Conservation (phyloP, 192 early-diverging fungal genomes). For the Diversispora epigaea region DNA sequence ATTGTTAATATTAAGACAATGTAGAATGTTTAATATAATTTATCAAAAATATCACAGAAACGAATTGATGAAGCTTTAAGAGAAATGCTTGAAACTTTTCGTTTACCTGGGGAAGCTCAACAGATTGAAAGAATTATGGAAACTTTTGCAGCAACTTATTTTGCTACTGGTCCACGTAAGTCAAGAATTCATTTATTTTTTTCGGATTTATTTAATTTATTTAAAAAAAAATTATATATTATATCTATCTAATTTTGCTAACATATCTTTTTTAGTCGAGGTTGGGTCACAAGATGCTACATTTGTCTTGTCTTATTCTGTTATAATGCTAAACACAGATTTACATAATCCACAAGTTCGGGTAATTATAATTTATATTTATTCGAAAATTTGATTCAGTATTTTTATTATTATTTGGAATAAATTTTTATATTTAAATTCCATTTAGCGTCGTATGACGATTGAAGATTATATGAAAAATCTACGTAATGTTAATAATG, state of each 20-base stretch:
- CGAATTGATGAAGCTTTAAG: slow-evolving; percentile 93
- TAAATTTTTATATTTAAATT: not conserved
- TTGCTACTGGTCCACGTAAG: slow-evolving; percentile 49
- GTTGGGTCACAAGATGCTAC: slow-evolving; percentile 80
- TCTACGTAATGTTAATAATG: slow-evolving; percentile 83
- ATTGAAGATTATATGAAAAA: slow-evolving; percentile 88
- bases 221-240: not conserved
- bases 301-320: slow-evolving; percentile 87
- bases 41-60: slow-evolving; percentile 53
- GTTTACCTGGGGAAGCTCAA: slow-evolving; percentile 96
- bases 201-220: not conserved
- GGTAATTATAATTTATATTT: slow-evolving; percentile 37
- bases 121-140: slow-evolving; percentile 96
- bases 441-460: slow-evolving; percentile 75
- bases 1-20: not conserved
- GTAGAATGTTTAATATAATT: slow-evolving; percentile 1
- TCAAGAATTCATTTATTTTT: not conserved
- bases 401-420: not conserved
- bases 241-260: not conserved
- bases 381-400: too few species aligned
- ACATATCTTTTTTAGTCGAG: slow-evolving; percentile 47
- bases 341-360: slow-evolving; percentile 92
- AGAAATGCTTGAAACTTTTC: slow-evolving; percentile 88
- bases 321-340: slow-evolving; percentile 99
- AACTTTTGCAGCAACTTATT: slow-evolving; percentile 83